Base-by-base conservation (phyloP, 768 basidiomycete genomes). In the Cystobasidiopsis lactophilus region DNA sequence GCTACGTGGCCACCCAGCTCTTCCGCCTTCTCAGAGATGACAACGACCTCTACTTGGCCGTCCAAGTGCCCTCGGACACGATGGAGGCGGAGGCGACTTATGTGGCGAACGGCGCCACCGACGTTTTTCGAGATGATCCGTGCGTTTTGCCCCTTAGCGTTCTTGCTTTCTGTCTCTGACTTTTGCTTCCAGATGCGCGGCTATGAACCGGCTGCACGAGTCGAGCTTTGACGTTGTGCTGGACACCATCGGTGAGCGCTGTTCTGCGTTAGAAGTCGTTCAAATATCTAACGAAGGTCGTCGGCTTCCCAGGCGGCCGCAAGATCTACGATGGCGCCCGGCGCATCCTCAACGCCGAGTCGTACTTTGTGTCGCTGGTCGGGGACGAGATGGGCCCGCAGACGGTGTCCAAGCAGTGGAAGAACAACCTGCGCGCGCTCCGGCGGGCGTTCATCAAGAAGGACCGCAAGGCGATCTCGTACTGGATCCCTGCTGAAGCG, bases 311-410 rank as follows among this genome's bases (percentile, higher is more conserved):
- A 35, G 33, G 55, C n/a, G 55, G 55, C 18, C 52, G 53, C 13
- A 56, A 58, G 52, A 52, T 63, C 7, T 65, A 63, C 52, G 62
- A 65, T 27, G 61, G 59, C 13, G 54, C 53, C 3, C 53, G 63
- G 35, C 57, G 60, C 1, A 58, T 65, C 26, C 49, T 65, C 23
- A 52, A 57, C 43, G 53, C 57, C 47, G 57, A 60, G 1, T 63
- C 63, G 10, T 37, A 43, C 33, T 62, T 60, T 57, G 39, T 56
- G n/a, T 54, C 55, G 35, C 51, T 50, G n/a, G 40, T 51, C 23
- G 41, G 57, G 40, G 55, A 57, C 37, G 55, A 54, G n/a, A 30
- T 53, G 13, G 21, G 51, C 9, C 38, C 39, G 23, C 52, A 44
- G 3, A 57, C 52, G 16, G n/a, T 38, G 5, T 38, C 40, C 23